Evolutionary conservation across 2,329 filamentous ascomycete species (phyloP), one percentile per base, ranked within the genome.

Genomic region (Botrytis medusae): DNA sequence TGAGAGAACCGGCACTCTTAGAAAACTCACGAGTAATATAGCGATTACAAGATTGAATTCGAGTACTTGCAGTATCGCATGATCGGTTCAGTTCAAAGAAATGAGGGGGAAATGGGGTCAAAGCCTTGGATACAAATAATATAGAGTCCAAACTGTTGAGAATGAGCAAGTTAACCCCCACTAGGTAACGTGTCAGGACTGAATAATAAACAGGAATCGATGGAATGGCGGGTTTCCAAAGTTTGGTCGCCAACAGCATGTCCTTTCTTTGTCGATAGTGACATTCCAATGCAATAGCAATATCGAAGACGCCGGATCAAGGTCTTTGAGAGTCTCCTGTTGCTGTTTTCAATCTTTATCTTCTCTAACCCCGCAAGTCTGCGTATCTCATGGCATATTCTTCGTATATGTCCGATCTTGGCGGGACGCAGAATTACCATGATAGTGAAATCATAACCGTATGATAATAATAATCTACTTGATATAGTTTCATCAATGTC

Each of bases 1-100:
- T 68, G 48, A 29, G 34, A 42, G 16, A 42, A 29, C 18, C 10
- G 54, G 48, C 9, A 42, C 57, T 20, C 5, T 25, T n/a, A 57
- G 32, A 57, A 9, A 18, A 57, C 25, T 7, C 34, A 54, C 64
- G 37, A n/a, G 34, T n/a, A 46, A 68, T 29, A 54, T 25, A 22
- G 48, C n/a, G 6, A 40, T 57, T 40, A n/a, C 6, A 68, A 9
- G 34, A 22, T 29, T 51, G 29, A 14, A 42, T 42, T 68, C 8
- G 48, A 57, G 34, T 12, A 42, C 48, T 42, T 68, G 65, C 65
- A 68, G 65, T 57, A 68, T 57, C 65, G 48, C 29, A 42, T 57
- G 65, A 57, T 68, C 25, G 8, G 9, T 4, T 57, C 8, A 8
- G 54, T 16, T 18, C 64, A 40, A 68, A 57, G 10, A 68, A 37